Conservation (phyloP, 2,329 filamentous ascomycete species). For the Ophiostoma sp. region DNA sequence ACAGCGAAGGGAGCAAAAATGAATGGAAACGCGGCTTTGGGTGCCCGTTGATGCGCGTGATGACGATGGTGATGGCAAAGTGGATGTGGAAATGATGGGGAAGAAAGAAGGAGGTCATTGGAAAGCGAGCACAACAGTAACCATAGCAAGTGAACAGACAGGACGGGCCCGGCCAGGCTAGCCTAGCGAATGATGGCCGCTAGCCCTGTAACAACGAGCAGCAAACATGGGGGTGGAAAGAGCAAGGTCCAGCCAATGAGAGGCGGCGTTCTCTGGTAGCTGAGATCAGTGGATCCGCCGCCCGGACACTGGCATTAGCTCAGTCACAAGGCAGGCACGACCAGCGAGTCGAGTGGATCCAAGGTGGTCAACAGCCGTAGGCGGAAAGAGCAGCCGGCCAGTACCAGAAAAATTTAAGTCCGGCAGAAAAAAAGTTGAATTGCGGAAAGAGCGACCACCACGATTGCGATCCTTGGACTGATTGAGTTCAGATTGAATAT, state of each 20-base stretch:
- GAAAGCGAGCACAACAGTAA: not conserved
- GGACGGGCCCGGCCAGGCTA: not conserved
- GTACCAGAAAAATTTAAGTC: slow-evolving; percentile 11
- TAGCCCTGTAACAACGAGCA: slow-evolving; percentile 4
- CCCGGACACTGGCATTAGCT: slow-evolving; percentile 1
- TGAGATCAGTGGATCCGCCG: slow-evolving; percentile 10
- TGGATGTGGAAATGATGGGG: slow-evolving; percentile 14
- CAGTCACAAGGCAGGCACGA: not conserved
- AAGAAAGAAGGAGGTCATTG: slow-evolving; percentile 12
- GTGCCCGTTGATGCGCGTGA: not conserved
- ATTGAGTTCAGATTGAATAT: not conserved
- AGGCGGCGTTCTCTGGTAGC: not conserved
- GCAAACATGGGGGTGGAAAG: slow-evolving; percentile 9
- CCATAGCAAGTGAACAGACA: slow-evolving; percentile 11
- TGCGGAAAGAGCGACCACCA: not conserved
- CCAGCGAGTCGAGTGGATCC: not conserved
- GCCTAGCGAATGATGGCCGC: not conserved
- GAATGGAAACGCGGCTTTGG: slow-evolving; percentile 8
- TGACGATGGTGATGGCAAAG: slow-evolving; percentile 13
- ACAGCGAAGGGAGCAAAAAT: not conserved
- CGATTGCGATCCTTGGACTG: too few relatives aligned
- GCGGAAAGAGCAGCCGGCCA: slow-evolving; percentile 11
- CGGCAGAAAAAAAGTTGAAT: slow-evolving; percentile 22
- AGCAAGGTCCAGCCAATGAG: slow-evolving; percentile 18
- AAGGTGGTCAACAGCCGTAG: not conserved